These are phyloP conservation scores for Hypocreales sp. DNA, from an alignment of 2,329 filamentous ascomycete genomes.

Conservation along the genomic window DNA sequence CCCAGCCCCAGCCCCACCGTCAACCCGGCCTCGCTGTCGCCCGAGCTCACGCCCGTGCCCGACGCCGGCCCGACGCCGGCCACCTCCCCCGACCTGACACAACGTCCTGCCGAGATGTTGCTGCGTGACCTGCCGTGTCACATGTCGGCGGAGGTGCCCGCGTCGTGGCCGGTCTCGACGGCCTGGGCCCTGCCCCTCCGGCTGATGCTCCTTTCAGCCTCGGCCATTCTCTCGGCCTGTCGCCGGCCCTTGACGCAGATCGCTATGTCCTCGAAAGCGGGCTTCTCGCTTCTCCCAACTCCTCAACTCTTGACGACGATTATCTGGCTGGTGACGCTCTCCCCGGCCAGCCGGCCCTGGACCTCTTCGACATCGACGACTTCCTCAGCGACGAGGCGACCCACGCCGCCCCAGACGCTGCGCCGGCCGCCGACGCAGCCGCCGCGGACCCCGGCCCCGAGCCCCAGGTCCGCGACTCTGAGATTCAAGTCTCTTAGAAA, in stretches of 20 bases:
- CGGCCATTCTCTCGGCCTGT: conserved; percentile 52
- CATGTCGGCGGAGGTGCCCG: conserved; percentile 60
- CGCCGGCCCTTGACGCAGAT: conserved; percentile 57
- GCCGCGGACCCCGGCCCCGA: conserved; percentile 36
- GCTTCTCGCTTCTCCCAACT: conserved; percentile 59
- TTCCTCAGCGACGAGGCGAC: conserved; percentile 38
- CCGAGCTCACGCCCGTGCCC: conserved; percentile 34
- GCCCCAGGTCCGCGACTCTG: conserved; percentile 38
- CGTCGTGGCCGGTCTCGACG: conserved; percentile 27
- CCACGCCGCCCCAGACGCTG: conserved; percentile 27
- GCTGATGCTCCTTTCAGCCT: conserved; percentile 50
- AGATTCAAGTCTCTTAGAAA: conserved; percentile 45
- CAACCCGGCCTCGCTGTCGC: conserved; percentile 46
- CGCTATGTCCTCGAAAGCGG: conserved; percentile 60
- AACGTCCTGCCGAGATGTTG: conserved; percentile 99
- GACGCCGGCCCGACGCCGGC: conserved; percentile 20
- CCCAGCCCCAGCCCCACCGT: conserved; percentile 31
- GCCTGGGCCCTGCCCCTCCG: conserved; percentile 37
- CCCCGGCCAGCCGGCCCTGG: conserved; percentile 22
- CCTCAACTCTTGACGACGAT: conserved; percentile 50
- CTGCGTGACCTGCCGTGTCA: conserved; percentile 99
- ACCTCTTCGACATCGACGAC: conserved; percentile 36
- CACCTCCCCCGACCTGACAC: conserved; percentile 77
- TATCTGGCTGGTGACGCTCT: conserved; percentile 47
- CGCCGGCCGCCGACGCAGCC: conserved; percentile 33